phyloP scores from a whole-genome alignment of 2,329 filamentous ascomycete species.

The Cercospora nicotianae region DNA sequence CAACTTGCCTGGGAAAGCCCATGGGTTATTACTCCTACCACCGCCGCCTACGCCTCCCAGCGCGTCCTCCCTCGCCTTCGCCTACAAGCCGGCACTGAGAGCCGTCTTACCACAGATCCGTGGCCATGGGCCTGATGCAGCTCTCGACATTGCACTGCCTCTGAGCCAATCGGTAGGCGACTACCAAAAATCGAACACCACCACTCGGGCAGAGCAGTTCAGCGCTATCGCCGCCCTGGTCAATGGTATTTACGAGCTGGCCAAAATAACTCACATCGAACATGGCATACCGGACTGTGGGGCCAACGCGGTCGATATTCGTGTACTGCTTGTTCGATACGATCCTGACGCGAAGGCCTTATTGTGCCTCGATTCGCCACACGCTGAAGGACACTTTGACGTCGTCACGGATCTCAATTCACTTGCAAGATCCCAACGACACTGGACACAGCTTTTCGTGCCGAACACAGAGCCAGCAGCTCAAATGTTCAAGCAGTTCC shows the following conservation, averaged over 20 bases:
- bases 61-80: background rate
- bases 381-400: background rate
- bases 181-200: background rate
- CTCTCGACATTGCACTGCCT: background rate
- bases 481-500: background rate
- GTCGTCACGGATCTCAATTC: background rate
- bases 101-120: background rate
- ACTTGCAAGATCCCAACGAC: background rate
- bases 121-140: background rate
- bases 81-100: constrained; percentile 1
- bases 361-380: background rate
- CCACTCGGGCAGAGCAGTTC: background rate
- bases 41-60: background rate
- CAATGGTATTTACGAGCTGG: background rate
- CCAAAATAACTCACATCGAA: background rate
- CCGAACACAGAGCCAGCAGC: background rate
- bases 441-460: background rate
- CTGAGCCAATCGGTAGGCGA: background rate
- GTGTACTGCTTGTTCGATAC: background rate
- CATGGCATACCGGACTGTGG: background rate
- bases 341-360: background rate
- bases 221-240: background rate
- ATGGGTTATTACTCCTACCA: background rate
- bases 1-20: background rate
- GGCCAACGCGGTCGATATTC: background rate